Percentiles rank a stretch among this genome's conserved stretches.
These are phyloP conservation scores for Scedosporium apiospermum DNA, from an alignment of 2,329 filamentous ascomycete species.

Conservation along the genomic window DNA sequence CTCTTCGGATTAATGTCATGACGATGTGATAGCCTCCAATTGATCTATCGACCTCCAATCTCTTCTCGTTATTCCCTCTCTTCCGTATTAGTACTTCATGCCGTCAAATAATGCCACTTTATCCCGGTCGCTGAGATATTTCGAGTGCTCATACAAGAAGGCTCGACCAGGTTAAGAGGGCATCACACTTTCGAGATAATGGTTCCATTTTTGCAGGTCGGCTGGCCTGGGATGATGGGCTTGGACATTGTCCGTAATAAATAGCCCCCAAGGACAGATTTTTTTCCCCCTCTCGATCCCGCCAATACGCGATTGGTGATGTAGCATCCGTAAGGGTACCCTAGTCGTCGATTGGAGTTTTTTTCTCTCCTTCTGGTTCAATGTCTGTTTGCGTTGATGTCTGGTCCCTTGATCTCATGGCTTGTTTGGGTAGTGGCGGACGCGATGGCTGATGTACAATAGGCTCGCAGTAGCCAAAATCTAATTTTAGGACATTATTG, in stretches of 20 bases:
- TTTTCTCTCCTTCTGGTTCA: not conserved
- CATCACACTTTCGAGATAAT: not conserved
- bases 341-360: not conserved
- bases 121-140: not conserved
- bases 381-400: not conserved
- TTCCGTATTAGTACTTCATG: not conserved
- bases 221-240: not conserved
- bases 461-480: constrained; percentile 3
- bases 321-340: not conserved
- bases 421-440: not conserved
- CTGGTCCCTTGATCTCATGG: not conserved
- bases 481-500: constrained; percentile 7
- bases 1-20: not conserved
- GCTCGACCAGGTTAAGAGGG: not conserved
- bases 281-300: not conserved
- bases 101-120: not conserved
- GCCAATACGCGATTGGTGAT: not conserved
- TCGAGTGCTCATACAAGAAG: not conserved
- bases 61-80: not conserved
- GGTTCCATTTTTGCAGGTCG: not conserved
- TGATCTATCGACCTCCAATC: not conserved
- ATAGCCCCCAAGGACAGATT: not conserved
- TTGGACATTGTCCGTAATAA: not conserved
- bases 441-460: not conserved
- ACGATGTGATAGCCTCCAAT: not conserved